Evolutionary conservation across 2,329 filamentous ascomycete species (phyloP).

Genomic region (Fusarium pseudograminearum): DNA sequence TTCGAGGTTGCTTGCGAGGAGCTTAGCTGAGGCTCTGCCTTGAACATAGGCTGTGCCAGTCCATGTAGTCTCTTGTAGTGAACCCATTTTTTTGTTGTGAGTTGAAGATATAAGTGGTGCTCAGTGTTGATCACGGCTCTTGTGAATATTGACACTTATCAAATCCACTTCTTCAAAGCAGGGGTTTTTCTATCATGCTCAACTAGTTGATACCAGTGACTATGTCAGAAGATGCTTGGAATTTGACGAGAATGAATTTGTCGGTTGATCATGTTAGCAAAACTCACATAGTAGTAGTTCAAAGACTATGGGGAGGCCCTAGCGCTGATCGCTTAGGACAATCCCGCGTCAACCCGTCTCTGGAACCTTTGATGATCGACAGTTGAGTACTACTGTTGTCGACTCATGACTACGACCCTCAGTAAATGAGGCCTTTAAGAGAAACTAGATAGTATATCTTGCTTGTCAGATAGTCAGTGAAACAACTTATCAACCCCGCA

Average conservation of each 20-base stretch:
- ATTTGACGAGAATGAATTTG: not conserved
- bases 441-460: conserved; percentile 1
- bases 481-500: conserved; percentile 38
- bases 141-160: not conserved
- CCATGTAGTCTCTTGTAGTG: conserved; percentile 6
- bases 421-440: not conserved
- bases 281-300: not conserved
- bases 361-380: not conserved
- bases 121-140: not conserved
- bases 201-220: not conserved
- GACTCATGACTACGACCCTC: not conserved
- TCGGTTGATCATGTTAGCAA: not conserved
- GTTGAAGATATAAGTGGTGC: not conserved
- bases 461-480: conserved; percentile 2
- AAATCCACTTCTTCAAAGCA: not conserved
- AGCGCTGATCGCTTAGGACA: not conserved
- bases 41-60: conserved; percentile 40
- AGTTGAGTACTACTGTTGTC: not conserved
- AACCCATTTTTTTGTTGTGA: conserved; percentile 11
- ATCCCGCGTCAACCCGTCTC: not conserved
- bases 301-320: not conserved
- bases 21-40: conserved; percentile 45
- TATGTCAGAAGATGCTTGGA: not conserved
- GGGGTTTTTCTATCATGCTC: not conserved
- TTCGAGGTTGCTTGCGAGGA: conserved; percentile 46